Conservation (phyloP, 345 rosid species). For the Cardamine occulta region DNA sequence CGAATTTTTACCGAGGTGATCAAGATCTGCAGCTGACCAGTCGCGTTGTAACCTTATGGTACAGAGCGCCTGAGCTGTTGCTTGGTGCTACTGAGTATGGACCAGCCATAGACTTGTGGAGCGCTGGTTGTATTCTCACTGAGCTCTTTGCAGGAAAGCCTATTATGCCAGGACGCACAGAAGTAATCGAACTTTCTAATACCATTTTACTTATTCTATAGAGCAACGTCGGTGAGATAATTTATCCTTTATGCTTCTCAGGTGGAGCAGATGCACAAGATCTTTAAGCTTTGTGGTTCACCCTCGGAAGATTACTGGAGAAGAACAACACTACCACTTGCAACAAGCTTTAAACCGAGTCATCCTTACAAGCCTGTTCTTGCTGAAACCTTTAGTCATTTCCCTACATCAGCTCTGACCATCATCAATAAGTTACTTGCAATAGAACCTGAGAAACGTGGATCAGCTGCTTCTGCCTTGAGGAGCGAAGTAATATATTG, state of each 20-base stretch:
- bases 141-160: slow-evolving; percentile 86
- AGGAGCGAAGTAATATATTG: slow-evolving; percentile 54
- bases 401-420: slow-evolving; percentile 59
- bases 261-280: slow-evolving; percentile 94
- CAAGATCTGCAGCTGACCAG: slow-evolving; percentile 65
- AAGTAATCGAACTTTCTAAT: slow-evolving; percentile 48
- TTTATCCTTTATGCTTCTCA: slow-evolving; percentile 29
- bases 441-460: slow-evolving; percentile 70
- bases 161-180: slow-evolving; percentile 87
- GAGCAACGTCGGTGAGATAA: neutral
- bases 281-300: slow-evolving; percentile 86
- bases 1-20: slow-evolving; percentile 61
- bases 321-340: slow-evolving; percentile 60
- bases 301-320: slow-evolving; percentile 85
- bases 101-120: slow-evolving; percentile 86
- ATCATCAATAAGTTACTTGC: slow-evolving; percentile 67
- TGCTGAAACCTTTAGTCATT: slow-evolving; percentile 62
- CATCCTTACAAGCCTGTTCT: slow-evolving; percentile 72
- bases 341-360: slow-evolving; percentile 71
- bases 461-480: slow-evolving; percentile 73
- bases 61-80: slow-evolving; percentile 86
- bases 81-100: slow-evolving; percentile 84
- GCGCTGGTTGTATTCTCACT: slow-evolving; percentile 81
- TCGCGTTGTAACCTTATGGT: slow-evolving; percentile 91
- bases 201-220: neutral